These are phyloP conservation scores for Salinomyces thailandicus DNA, from an alignment of 2,329 filamentous ascomycete genomes.

Conservation along the genomic window DNA sequence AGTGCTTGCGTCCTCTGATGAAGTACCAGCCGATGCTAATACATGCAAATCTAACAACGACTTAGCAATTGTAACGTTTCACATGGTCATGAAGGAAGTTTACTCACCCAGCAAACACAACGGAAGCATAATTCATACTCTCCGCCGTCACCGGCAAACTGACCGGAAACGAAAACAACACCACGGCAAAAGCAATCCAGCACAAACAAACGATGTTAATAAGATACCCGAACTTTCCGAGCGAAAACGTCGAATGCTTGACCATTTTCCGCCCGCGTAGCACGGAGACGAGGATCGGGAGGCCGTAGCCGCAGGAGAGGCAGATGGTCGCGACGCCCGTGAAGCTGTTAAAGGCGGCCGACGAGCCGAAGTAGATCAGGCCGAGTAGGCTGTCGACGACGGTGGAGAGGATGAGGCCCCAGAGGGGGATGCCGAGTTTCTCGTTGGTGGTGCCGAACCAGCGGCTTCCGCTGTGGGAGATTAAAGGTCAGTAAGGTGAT, in stretches of 20 bases:
- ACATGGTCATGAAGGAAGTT: background rate
- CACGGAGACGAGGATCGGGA: conserved; percentile 63
- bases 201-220: conserved; percentile 59
- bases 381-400: conserved; percentile 60
- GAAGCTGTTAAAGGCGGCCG: conserved; percentile 68
- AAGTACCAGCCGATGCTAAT: conserved; percentile 27
- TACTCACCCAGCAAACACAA: conserved; percentile 20
- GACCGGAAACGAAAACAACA: conserved; percentile 62
- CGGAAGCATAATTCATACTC: conserved; percentile 33
- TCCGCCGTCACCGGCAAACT: conserved; percentile 31
- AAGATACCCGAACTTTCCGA: conserved; percentile 56
- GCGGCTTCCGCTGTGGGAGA: conserved; percentile 12
- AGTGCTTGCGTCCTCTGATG: conserved; percentile 24
- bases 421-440: conserved; percentile 58
- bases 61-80: background rate
- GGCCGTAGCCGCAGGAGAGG: conserved; percentile 62
- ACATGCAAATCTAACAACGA: conserved; percentile 20
- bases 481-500: conserved; percentile 27
- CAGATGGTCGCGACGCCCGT: conserved; percentile 73
- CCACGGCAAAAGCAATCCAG: conserved; percentile 60
- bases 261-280: conserved; percentile 56
- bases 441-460: conserved; percentile 45
- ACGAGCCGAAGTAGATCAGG: conserved; percentile 68
- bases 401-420: conserved; percentile 58
- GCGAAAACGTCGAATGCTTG: conserved; percentile 54